A percentile compares a stretch with the other conserved stretches of the same genome.
Evolutionary conservation across 2,329 filamentous ascomycete genomes (phyloP).

Genomic region (Sporothrix pseudoabietina): DNA sequence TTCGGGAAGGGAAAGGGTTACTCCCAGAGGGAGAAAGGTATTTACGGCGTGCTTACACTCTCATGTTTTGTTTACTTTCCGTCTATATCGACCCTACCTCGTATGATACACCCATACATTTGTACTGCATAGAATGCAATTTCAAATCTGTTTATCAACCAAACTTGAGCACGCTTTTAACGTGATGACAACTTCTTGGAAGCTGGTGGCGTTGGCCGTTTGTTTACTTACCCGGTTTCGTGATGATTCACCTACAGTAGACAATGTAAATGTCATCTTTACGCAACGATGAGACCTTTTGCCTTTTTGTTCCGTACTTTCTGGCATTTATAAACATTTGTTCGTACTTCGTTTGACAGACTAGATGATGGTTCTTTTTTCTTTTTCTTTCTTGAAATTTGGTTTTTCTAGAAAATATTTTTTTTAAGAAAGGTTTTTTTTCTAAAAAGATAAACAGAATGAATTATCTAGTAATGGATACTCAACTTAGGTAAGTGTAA

Average conservation of each 20-base stretch:
- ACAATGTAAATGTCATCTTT: not conserved
- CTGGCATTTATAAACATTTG: no score
- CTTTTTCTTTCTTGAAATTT: no score
- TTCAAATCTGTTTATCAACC: not conserved
- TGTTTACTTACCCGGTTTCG: not conserved
- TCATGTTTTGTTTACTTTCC: not conserved
- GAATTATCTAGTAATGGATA: no score
- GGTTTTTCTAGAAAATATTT: no score
- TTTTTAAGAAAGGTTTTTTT: no score
- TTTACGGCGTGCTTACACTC: not conserved
- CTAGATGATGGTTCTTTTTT: no score
- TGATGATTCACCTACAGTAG: not conserved
- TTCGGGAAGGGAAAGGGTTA: not conserved
- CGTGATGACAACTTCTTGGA: not conserved
- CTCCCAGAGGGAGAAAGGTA: not conserved
- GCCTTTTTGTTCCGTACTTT: no score
- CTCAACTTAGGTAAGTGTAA: no score
- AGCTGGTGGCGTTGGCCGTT: not conserved
- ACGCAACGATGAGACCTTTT: not conserved
- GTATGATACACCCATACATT: not conserved
- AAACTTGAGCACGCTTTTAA: not conserved
- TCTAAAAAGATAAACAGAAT: no score
- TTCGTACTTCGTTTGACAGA: no score
- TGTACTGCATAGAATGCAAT: constrained; percentile 4
- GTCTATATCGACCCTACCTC: no score